These are phyloP conservation scores for Dacryopinax primogenitus DNA, from an alignment of 768 basidiomycete genomes.

Conservation along the genomic window DNA sequence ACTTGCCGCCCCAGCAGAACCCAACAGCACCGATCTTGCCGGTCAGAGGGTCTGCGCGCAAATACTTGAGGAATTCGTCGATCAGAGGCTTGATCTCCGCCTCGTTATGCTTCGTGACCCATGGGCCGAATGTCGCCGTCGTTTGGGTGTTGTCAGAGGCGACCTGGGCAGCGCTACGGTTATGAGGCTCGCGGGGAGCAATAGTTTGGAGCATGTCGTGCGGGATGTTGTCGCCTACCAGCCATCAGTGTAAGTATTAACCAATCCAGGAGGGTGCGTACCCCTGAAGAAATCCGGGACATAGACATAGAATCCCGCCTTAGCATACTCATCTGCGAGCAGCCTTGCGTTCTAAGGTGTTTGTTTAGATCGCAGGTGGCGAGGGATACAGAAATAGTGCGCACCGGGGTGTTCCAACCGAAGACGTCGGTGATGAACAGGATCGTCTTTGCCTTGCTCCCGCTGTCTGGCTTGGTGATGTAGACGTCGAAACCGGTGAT, in stretches of 20 bases:
- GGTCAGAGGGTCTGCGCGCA: conserved; percentile 22
- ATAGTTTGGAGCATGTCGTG: conserved; percentile 23
- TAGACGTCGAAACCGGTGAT: conserved; percentile 28
- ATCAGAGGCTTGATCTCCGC: conserved; percentile 26
- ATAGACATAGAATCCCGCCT: conserved; percentile 24
- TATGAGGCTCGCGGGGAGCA: conserved; percentile 24
- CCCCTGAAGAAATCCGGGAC: conserved; percentile 26
- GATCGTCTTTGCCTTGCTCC: conserved; percentile 23
- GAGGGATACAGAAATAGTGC: conserved; percentile 17
- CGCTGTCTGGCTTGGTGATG: conserved; percentile 22
- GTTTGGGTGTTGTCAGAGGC: conserved; percentile 24
- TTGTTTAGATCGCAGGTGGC: conserved; percentile 4
- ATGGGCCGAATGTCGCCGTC: conserved; percentile 26
- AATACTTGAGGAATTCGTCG: conserved; percentile 24
- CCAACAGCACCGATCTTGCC: conserved; percentile 27
- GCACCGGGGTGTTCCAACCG: conserved; percentile 23
- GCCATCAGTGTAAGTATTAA: neutral
- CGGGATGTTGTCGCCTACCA: conserved; percentile 19
- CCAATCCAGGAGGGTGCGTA: neutral
- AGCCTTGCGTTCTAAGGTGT: conserved; percentile 14
- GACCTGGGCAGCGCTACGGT: no score
- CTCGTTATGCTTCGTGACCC: conserved; percentile 25
- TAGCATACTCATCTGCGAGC: conserved; percentile 27
- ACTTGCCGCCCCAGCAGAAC: conserved; percentile 30
- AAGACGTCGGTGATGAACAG: conserved; percentile 29